These are phyloP conservation scores for Alternaria ethzedia DNA, from an alignment of 2,329 filamentous ascomycete genomes.

Conservation along the genomic window DNA sequence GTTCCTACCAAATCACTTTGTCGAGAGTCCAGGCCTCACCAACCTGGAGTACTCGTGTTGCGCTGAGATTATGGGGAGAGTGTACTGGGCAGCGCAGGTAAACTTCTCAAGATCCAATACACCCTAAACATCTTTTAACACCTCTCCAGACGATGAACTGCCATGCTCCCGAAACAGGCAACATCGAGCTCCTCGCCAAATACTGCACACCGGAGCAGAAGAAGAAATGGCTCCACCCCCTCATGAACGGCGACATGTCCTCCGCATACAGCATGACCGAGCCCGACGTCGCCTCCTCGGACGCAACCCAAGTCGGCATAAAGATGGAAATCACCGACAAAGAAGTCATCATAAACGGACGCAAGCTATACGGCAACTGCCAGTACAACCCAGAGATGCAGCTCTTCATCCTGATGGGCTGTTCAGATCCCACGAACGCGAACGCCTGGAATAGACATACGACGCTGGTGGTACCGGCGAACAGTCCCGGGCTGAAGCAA, in stretches of 20 bases:
- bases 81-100: slow-evolving; percentile 55
- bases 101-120: neutral
- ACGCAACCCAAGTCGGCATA: slow-evolving; percentile 57
- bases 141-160: slow-evolving; percentile 52
- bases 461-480: slow-evolving; percentile 49
- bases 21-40: slow-evolving; percentile 53
- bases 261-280: slow-evolving; percentile 61
- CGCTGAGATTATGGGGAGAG: slow-evolving; percentile 55
- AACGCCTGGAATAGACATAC: slow-evolving; percentile 51
- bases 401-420: slow-evolving; percentile 48
- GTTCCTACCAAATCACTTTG: slow-evolving; percentile 51
- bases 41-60: slow-evolving; percentile 56
- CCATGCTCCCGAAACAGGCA: slow-evolving; percentile 58
- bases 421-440: slow-evolving; percentile 49
- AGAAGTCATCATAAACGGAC: slow-evolving; percentile 51
- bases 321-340: slow-evolving; percentile 47
- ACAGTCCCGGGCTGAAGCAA: slow-evolving; percentile 48
- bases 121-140: neutral
- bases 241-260: slow-evolving; percentile 57
- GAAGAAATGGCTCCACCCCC: slow-evolving; percentile 57
- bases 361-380: slow-evolving; percentile 52
- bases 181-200: slow-evolving; percentile 61
- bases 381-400: slow-evolving; percentile 48
- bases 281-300: slow-evolving; percentile 58
- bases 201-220: slow-evolving; percentile 60